Base-by-base conservation (phyloP, 441 rosid genomes). In the Omphalea diandra region DNA sequence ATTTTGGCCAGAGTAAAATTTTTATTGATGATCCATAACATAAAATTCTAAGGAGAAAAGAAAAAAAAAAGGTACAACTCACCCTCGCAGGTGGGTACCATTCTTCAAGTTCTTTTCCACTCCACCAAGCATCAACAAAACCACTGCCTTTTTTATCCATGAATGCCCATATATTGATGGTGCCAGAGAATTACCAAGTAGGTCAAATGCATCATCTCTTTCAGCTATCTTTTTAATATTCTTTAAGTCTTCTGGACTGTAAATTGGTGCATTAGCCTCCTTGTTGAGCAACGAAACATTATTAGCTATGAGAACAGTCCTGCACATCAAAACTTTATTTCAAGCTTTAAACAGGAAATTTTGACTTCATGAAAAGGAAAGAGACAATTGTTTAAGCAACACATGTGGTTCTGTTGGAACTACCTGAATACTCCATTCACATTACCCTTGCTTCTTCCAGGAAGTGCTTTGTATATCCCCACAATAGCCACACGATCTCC, bases 351-450 rank as follows among this genome's bases (percentile, higher is more conserved):
- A 58, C 75, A 38, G 52, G 41, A 65, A 59, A 33, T 69, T 11
- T 75, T 27, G 22, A 73, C 33, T 22, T 31, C n/a, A 27, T 15
- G 41, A 59, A 33, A 58, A 61, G 41, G 14, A 56, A n/a, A 22
- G 71, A 26, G 67, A 75, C 7, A 32, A 50, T 7, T 58, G 55
- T 41, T 38, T 7, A 54, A 57, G 36, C 14, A 57, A 60, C 2
- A 32, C 67, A 52, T 22, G 14, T 29, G 10, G 15, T 40, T 49
- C 31, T 62, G 14, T 26, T 35, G 35, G 64, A 69, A 41, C 63
- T 79, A 93, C 99, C 99, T 93, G 79, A 95, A 95, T 36, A 95
- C 97, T 75, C 99, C 98, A 73, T 93, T 95, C 14, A 95, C 97
- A 76, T 97, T 83, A 65, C 99, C 99, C 89, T 93, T 90, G 82